Evolutionary conservation across 306 rosid species (phyloP).

Genomic region (Senna tora): DNA sequence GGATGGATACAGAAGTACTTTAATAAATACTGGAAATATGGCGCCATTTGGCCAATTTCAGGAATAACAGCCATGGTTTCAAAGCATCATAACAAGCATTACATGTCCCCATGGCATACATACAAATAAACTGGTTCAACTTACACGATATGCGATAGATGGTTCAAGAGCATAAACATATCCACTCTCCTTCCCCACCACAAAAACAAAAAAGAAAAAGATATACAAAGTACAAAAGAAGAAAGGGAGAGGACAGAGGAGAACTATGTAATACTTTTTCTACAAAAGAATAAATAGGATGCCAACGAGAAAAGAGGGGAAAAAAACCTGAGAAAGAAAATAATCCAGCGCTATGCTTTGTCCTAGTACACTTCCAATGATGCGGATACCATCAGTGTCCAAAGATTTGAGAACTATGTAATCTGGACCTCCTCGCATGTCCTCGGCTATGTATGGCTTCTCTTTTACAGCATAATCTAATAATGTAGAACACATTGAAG

Average conservation of each 20-base stretch:
- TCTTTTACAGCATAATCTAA: conserved; percentile 92
- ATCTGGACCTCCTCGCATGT: conserved; percentile 91
- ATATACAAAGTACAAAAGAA: background rate
- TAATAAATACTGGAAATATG: conserved; percentile 8
- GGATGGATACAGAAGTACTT: background rate
- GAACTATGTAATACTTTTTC: background rate
- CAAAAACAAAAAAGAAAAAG: background rate
- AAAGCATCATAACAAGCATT: background rate
- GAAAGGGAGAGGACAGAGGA: background rate
- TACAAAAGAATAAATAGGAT: background rate
- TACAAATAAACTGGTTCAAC: background rate
- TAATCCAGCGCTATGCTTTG: conserved; percentile 99
- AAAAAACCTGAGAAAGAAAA: conserved; percentile 90
- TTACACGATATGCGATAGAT: background rate
- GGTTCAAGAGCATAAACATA: background rate
- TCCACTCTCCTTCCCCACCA: background rate
- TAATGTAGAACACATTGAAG: conserved; percentile 22
- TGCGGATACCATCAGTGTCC: conserved; percentile 87
- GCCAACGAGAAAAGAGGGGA: background rate
- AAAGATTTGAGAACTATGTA: conserved; percentile 81
- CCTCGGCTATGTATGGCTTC: conserved; percentile 74
- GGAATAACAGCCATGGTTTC: background rate
- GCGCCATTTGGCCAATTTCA: conserved; percentile 18
- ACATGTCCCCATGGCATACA: background rate
- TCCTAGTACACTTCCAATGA: conserved; percentile 93